These are phyloP conservation scores for Hsuehochloa calcarea DNA, from an alignment of 176 grass and related monocot species.

Conservation along the genomic window DNA sequence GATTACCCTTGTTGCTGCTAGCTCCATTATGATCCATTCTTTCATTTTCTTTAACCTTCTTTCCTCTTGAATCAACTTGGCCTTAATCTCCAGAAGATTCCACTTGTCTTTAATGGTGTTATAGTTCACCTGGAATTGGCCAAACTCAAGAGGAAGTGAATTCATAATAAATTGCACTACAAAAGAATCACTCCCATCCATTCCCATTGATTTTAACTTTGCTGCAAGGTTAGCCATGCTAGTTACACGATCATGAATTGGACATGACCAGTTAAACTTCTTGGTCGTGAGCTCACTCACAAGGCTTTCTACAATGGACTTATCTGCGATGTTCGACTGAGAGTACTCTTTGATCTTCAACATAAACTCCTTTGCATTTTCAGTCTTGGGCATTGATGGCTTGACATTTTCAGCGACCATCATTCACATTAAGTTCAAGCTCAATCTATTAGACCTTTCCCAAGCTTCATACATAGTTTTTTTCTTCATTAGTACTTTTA, in stretches of 20 bases:
- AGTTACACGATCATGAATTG: background rate
- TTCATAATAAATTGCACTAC: background rate
- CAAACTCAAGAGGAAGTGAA: background rate
- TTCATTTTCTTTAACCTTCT: background rate
- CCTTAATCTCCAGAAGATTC: conserved; percentile 14
- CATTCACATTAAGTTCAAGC: too few species aligned
- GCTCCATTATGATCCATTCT: background rate
- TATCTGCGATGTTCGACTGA: too few species aligned
- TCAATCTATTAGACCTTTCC: too few species aligned
- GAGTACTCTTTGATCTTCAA: too few species aligned
- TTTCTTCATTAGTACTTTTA: too few species aligned
- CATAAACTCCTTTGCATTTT: too few species aligned
- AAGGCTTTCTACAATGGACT: too few species aligned
- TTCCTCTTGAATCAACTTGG: background rate
- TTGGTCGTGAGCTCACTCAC: too few species aligned
- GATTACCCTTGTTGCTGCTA: background rate
- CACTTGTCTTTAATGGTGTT: conserved; percentile 20
- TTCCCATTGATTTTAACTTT: background rate
- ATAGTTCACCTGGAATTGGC: conserved; percentile 8
- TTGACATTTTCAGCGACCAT: too few species aligned
- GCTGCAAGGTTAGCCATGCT: background rate
- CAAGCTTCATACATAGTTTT: too few species aligned
- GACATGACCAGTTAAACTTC: too few species aligned
- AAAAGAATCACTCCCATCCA: background rate
- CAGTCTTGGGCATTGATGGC: too few species aligned